Evolutionary conservation across 768 basidiomycete genomes (phyloP).

Genomic region (Pluteus cervinus): DNA sequence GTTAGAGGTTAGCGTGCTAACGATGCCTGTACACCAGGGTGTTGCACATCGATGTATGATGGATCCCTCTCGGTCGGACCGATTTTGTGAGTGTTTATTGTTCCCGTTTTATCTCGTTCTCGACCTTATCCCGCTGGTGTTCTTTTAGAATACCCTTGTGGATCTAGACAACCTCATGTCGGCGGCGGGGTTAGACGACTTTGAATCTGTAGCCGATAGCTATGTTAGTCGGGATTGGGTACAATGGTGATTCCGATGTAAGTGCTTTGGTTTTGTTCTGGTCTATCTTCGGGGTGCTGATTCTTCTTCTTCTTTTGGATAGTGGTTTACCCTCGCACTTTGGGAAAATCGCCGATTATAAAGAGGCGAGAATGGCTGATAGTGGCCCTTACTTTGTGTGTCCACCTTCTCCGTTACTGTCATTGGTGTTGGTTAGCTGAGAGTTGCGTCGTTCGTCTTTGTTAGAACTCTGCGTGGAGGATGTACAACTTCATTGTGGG

Average conservation of each 20-base stretch:
- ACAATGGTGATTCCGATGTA: conserved; percentile 50
- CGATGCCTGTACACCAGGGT: no score
- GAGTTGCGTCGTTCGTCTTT: no score
- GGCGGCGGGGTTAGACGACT: conserved; percentile 35
- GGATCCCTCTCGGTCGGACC: no score
- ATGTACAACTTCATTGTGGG: conserved; percentile 48
- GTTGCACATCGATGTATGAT: no score
- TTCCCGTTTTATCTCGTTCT: no score
- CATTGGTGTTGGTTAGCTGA: no score
- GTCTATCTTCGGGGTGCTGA: background rate
- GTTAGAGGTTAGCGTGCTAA: no score
- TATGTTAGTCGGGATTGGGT: conserved; percentile 44
- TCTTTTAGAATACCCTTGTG: conserved; percentile 55
- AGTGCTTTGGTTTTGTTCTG: conserved; percentile 6
- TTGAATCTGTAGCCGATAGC: conserved; percentile 31
- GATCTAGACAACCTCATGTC: conserved; percentile 57
- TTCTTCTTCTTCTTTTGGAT: background rate
- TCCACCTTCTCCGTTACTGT: no score
- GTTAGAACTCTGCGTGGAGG: conserved; percentile 38
- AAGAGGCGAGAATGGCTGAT: conserved; percentile 29
- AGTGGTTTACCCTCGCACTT: conserved; percentile 53
- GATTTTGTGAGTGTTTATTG: no score
- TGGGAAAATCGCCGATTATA: conserved; percentile 58
- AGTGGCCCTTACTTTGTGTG: conserved; percentile 23
- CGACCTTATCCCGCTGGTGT: no score